A percentile compares a stretch with the other conserved stretches of the same genome.
Conservation (phyloP, 148 eudicot species). For the Rheum nobile region DNA sequence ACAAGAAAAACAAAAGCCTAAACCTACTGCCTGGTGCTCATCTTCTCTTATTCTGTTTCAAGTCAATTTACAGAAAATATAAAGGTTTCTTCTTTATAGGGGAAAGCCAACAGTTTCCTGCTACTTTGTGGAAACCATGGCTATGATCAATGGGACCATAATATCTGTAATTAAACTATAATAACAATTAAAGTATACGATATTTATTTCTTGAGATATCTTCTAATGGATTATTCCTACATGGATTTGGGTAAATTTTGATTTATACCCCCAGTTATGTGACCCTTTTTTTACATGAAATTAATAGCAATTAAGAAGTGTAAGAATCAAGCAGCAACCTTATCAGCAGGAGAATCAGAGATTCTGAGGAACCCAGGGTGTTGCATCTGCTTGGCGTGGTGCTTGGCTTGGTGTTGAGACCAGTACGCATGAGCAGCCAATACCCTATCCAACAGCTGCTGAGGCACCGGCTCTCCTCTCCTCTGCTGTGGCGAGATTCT, state of each 20-base stretch:
- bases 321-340: slow-evolving; percentile 1
- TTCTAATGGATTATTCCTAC: neutral
- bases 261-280: neutral
- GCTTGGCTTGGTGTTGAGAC: slow-evolving; percentile 85
- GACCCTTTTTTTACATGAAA: neutral
- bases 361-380: slow-evolving; percentile 8
- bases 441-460: slow-evolving; percentile 80
- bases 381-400: slow-evolving; percentile 43
- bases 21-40: neutral
- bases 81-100: neutral
- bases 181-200: neutral
- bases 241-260: neutral
- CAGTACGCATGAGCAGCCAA: slow-evolving; percentile 78
- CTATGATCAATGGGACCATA: slow-evolving; percentile 1
- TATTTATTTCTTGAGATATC: slow-evolving; percentile 2
- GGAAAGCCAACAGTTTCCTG: neutral
- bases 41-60: slow-evolving; percentile 4
- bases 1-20: neutral
- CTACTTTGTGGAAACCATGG: neutral
- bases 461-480: slow-evolving; percentile 96
- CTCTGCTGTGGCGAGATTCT: slow-evolving; percentile 94
- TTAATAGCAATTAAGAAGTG: neutral
- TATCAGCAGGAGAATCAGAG: neutral
- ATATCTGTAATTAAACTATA: neutral
- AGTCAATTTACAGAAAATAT: neutral